Percentiles rank a stretch among this genome's conserved stretches.
These are phyloP conservation scores for Haberlea rhodopensis DNA, from an alignment of 257 asterid species.

Conservation along the genomic window DNA sequence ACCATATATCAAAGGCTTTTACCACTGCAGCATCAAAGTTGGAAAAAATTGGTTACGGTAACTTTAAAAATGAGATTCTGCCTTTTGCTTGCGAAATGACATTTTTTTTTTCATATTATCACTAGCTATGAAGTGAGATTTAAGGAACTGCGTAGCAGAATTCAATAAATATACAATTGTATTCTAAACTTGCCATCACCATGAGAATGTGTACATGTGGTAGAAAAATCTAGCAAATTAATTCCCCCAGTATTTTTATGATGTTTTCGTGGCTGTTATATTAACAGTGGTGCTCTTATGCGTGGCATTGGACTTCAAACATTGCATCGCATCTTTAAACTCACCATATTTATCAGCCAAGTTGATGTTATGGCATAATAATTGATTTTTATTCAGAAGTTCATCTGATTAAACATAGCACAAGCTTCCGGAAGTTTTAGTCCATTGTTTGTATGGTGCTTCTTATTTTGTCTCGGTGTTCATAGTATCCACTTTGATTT, in stretches of 20 bases:
- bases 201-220: neutral
- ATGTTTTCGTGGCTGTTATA: slow-evolving; percentile 1
- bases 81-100: slow-evolving; percentile 10
- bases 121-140: neutral
- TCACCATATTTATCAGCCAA: slow-evolving; percentile 2
- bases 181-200: neutral
- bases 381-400: neutral
- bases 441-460: neutral
- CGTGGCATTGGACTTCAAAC: neutral
- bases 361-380: slow-evolving; percentile 9
- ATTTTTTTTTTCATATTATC: too few species aligned
- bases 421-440: slow-evolving; percentile 3
- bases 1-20: slow-evolving; percentile 85
- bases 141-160: neutral
- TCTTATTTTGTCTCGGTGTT: neutral
- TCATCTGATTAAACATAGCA: neutral
- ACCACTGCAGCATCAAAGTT: slow-evolving; percentile 73
- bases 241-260: neutral
- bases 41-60: slow-evolving; percentile 90
- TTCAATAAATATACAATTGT: neutral
- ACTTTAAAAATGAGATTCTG: slow-evolving; percentile 15
- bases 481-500: slow-evolving; percentile 1
- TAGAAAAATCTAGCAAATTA: neutral
- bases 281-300: slow-evolving; percentile 9
- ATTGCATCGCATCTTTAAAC: neutral